These are phyloP conservation scores for Corynespora cassiicola DNA, from an alignment of 2,329 filamentous ascomycete genomes.

Conservation along the genomic window DNA sequence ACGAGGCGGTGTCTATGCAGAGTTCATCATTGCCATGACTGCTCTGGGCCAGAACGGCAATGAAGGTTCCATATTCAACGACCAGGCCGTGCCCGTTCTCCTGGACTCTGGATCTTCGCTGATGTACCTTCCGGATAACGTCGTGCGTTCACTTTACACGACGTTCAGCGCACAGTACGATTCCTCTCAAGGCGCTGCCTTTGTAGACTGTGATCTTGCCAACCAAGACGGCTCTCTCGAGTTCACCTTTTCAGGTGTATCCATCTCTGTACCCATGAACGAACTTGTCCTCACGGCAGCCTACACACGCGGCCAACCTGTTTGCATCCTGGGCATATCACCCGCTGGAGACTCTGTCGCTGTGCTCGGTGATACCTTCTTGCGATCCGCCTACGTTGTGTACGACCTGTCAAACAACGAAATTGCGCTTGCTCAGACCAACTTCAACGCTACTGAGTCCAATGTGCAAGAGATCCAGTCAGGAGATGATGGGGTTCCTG, in stretches of 20 bases:
- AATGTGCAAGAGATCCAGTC: slow-evolving; percentile 62
- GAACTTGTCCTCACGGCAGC: slow-evolving; percentile 63
- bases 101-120: slow-evolving; percentile 79
- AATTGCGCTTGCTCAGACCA: slow-evolving; percentile 66
- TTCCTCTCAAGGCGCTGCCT: slow-evolving; percentile 51
- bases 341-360: slow-evolving; percentile 55
- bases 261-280: slow-evolving; percentile 61
- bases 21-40: slow-evolving; percentile 60
- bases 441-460: slow-evolving; percentile 61
- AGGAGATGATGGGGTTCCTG: slow-evolving; percentile 57
- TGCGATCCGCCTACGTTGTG: slow-evolving; percentile 68
- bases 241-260: slow-evolving; percentile 63
- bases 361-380: slow-evolving; percentile 68
- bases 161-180: slow-evolving; percentile 51
- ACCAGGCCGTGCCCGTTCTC: slow-evolving; percentile 61
- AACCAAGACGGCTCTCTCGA: slow-evolving; percentile 58
- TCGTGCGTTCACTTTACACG: slow-evolving; percentile 56
- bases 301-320: slow-evolving; percentile 44
- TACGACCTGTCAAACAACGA: slow-evolving; percentile 67
- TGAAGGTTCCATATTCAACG: slow-evolving; percentile 50
- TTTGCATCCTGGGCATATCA: slow-evolving; percentile 58
- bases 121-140: slow-evolving; percentile 70
- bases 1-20: slow-evolving; percentile 56
- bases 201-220: slow-evolving; percentile 61
- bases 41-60: slow-evolving; percentile 52